Base-by-base conservation (phyloP, 192 early-diverging fungal genomes). In the Anaeromyces robustus region DNA sequence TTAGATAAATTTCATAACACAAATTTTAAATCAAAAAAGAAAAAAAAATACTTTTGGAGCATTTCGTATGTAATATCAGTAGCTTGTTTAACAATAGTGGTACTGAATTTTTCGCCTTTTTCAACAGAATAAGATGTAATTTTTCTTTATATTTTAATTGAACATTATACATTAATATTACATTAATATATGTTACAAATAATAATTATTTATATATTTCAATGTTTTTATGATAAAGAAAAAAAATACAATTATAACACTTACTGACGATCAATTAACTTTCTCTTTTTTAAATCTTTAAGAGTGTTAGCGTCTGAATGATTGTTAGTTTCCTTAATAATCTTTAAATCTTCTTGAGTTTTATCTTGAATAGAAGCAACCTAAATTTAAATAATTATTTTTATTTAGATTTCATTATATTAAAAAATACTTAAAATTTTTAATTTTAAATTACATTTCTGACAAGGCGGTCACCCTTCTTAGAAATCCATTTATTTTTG, bases 401-500 rank as follows among this genome's bases (percentile, higher is more conserved):
- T n/a, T n/a, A n/a, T n/a, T 41, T 80, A 90, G 81, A 30, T 80
- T 79, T 79, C 6, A 19, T 29, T 19, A 22, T 11, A 77, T 77
- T 9, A 30, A 29, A 79, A 29, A 30, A 14, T 39, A 39, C 12
- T 7, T 34, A 7, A 34, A 34, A 34, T 34, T 13, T 29, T 17
- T 1, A 12, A 77, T 4, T 37, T 22, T 12, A 17, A 79, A 37
- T 28, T 77, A 87, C 86, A 16, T 78, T 81, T 77, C 96, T 92
- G 31, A 94, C 88, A 30, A 98, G 87, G 32, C 30, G 22, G 77
- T 89, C 91, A 52, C 87, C 88, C 17, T 80, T 89, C 86, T 98
- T 97, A 79, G 91, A 92, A 86, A 99, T 92, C 98, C 98, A 99
- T 88, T 97, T 98, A 90, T 97, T 95, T 86, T 95, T 95, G 87